Evolutionary conservation across 352 stramenopile species (phyloP).

Genomic region (Pythium brachiatum): DNA sequence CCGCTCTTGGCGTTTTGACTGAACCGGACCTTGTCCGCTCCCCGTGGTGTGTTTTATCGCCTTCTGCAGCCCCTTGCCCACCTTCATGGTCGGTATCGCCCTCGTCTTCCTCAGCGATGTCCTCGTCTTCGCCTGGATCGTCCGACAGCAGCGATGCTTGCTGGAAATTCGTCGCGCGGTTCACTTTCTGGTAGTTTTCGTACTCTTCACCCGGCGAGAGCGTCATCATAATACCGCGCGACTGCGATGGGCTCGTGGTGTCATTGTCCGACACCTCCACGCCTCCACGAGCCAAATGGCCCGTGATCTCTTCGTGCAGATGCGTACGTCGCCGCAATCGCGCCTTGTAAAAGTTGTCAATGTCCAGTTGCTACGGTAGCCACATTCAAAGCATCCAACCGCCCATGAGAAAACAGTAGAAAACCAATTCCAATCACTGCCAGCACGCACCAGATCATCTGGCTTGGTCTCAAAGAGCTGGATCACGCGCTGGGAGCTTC

Average conservation of each 20-base stretch:
- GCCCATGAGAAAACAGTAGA: no score
- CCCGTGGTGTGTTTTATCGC: background rate
- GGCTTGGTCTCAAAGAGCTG: conserved; percentile 29
- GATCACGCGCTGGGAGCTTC: conserved; percentile 26
- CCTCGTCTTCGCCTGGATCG: conserved; percentile 25
- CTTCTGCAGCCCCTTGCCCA: background rate
- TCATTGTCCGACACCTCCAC: conserved; percentile 28
- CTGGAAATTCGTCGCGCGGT: conserved; percentile 34
- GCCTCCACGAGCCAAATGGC: conserved; percentile 30
- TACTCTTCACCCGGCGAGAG: conserved; percentile 69
- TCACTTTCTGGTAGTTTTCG: conserved; percentile 66
- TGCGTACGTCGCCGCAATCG: conserved; percentile 50
- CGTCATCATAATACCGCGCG: conserved; percentile 54
- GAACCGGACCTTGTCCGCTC: background rate
- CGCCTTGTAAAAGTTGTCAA: conserved; percentile 56
- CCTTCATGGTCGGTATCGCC: background rate
- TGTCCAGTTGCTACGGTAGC: conserved; percentile 55
- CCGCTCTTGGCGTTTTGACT: no score
- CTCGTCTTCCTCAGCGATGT: conserved; percentile 16
- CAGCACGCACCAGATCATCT: conserved; percentile 18
- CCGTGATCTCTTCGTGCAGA: conserved; percentile 51
- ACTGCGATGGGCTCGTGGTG: conserved; percentile 34
- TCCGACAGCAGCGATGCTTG: conserved; percentile 28
- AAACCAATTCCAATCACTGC: no score
- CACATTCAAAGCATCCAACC: conserved; percentile 2